Percentiles rank a stretch among this genome's conserved stretches.
These are phyloP conservation scores for Pisolithus albus DNA, from an alignment of 768 basidiomycete species.

Conservation along the genomic window DNA sequence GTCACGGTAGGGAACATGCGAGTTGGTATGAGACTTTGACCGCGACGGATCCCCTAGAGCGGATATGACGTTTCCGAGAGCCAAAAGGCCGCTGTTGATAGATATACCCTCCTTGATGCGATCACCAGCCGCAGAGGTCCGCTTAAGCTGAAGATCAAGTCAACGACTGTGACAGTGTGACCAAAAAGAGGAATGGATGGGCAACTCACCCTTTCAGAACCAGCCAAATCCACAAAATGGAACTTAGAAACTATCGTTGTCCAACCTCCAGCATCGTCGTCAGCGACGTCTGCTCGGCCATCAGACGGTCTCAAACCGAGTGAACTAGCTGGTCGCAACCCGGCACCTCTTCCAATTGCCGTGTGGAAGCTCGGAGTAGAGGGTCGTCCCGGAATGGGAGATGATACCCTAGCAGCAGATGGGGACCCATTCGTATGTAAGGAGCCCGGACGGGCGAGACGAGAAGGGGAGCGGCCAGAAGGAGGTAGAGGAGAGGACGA, in stretches of 20 bases:
- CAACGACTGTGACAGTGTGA: slow-evolving; percentile 8
- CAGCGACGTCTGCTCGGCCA: slow-evolving; percentile 28
- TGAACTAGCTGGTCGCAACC: slow-evolving; percentile 70
- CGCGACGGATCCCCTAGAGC: slow-evolving; percentile 91
- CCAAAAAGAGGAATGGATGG: slow-evolving; percentile 2
- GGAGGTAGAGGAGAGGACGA: slow-evolving; percentile 74
- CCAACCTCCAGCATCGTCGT: slow-evolving; percentile 77
- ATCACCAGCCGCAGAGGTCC: slow-evolving; percentile 92
- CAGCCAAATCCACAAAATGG: slow-evolving; percentile 97
- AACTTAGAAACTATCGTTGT: slow-evolving; percentile 90
- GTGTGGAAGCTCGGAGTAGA: slow-evolving; percentile 72
- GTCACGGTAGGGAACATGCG: slow-evolving; percentile 96
- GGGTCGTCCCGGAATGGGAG: slow-evolving; percentile 73
- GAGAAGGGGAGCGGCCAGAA: slow-evolving; percentile 67
- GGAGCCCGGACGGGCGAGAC: slow-evolving; percentile 79
- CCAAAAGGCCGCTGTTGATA: slow-evolving; percentile 94
- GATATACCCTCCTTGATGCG: slow-evolving; percentile 99
- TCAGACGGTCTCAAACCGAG: slow-evolving; percentile 64
- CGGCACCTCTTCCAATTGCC: slow-evolving; percentile 64
- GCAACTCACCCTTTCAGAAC: slow-evolving; percentile 78
- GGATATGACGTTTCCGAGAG: slow-evolving; percentile 97
- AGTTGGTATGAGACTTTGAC: slow-evolving; percentile 73
- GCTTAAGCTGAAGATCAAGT: slow-evolving; percentile 62
- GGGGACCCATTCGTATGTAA: slow-evolving; percentile 44
- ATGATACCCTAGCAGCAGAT: slow-evolving; percentile 45